Base-by-base conservation (phyloP, 805 yeast genomes). In the Wickerhamiella shivajii region DNA sequence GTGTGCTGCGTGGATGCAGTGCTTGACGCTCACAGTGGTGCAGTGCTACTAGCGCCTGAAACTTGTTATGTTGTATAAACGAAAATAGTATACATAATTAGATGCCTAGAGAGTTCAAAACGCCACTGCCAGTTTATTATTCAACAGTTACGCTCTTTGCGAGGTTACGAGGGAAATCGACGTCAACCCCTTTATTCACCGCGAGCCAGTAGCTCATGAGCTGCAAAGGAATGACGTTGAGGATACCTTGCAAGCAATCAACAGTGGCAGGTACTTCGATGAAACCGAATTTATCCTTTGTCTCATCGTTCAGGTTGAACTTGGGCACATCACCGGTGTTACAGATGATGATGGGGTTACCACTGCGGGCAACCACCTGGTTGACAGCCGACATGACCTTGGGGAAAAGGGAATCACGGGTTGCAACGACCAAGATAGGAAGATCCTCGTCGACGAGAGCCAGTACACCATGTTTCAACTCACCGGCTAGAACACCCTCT, bases 401-500 rank as follows among this genome's bases (percentile, higher is more conserved):
- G 41, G 97, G 94, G 68, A 87, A 84, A 47, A 90, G 69, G 11
- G 95, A 79, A 61, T 90, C 99, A 53, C 92, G 73, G 5, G 99
- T 87, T 34, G 96, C 97, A 55, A 90, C 74, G 3, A 93, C 93
- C 58, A 90, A 77, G 46, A 90, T 81, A 40, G 99, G 99, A 53
- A 90, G 65, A 42, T 77, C 67, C 47, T 79, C 93, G 60, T 90
- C 99, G 39, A 90, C 96, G 39, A 90, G 68, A 6, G 99, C 99
- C 51, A 90, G 70, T 20, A 83, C 94, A 61, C 99, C 99, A 55
- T 90, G 99, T 60, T 90, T 90, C 61, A 90, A 73, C 62, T 90
- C 99, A 57, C 98, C 99, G 15, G 99, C 98, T 44, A 90, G 73
- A 34, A 90, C 94, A 65, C 98, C 99, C 64, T 90, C 99, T 14